Base-by-base conservation (phyloP, 139 green algal genomes). In the Nannochloris sp. region DNA sequence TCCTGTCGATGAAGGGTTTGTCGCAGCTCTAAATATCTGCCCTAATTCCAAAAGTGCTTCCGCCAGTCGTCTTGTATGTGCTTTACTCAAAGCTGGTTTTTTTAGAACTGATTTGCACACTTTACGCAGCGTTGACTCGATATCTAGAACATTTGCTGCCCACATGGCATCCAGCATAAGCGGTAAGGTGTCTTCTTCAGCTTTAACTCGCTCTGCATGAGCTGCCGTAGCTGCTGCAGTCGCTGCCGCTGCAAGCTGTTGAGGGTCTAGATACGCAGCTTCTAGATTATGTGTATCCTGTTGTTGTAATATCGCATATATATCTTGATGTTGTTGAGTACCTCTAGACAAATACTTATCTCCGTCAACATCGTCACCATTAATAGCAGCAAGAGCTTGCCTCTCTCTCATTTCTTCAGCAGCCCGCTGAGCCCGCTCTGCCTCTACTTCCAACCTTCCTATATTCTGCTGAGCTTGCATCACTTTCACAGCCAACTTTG, bases 91-190 rank as follows among this genome's bases (percentile, higher is more conserved):
- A 31, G 47, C 44, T 32, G n/a, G 14, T 25, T 77, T 65, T 13
- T 79, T 24, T 1, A 76, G 37, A 64, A 86, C 73, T 45, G 55
- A 51, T 19, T 56, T 64, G 55, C 76, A 82, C 30, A 90, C 86
- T 63, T 88, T 79, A 34, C 73, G 72, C 25, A 96, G 53, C 0
- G 90, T 96, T 32, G n/a, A 55, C 45, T 96, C 76, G 15, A 97
- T 95, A 80, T 97, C 91, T 14, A 96, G 53, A 56, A 87, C 79
- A 57, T 95, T 96, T 54, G 87, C 85, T 2, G 88, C 88, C 90
- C 90, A 96, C 85, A 95, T 92, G n/a, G 89, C 89, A 29, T 95
- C 86, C 54, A 96, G 76, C 78, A 95, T 90, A 14, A 96, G 61
- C 4, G 81, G 84, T 62, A 95, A 61, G 12, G 85, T 71, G 6